A percentile compares a stretch with the other conserved stretches of the same genome.
phyloP scores from a whole-genome alignment of 805 yeast species.

The Teunomyces barrocoloradensis region DNA sequence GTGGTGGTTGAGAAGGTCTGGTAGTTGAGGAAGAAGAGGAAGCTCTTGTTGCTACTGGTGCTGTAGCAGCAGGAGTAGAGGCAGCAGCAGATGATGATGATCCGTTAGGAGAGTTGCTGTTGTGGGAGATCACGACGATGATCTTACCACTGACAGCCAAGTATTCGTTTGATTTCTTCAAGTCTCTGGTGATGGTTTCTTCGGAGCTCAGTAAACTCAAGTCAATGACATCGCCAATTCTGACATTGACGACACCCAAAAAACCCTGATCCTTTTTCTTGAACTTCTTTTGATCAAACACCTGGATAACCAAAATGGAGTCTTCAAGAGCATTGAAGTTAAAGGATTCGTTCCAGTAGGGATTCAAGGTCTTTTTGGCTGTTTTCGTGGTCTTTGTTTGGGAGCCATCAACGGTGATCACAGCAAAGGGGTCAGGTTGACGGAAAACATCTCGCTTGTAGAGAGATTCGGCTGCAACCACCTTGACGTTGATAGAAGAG shows the following conservation, averaged over 20 bases:
- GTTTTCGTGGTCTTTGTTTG: conserved; percentile 95
- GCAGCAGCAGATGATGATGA: conserved; percentile 9
- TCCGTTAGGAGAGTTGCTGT: conserved; percentile 10
- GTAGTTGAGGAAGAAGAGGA: conserved; percentile 12
- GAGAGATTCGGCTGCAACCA: conserved; percentile 94
- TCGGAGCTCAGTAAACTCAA: conserved; percentile 49
- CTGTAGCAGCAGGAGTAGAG: conserved; percentile 16
- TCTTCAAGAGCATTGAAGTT: conserved; percentile 74
- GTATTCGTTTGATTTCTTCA: conserved; percentile 88
- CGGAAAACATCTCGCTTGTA: conserved; percentile 94
- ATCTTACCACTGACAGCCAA: conserved; percentile 91
- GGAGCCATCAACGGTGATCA: conserved; percentile 93
- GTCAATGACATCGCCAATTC: conserved; percentile 86
- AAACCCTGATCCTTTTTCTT: conserved; percentile 98
- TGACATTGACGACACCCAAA: conserved; percentile 89
- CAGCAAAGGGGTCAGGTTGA: conserved; percentile 98
- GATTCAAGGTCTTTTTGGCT: conserved; percentile 89
- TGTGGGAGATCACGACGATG: conserved; percentile 68
- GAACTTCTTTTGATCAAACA: conserved; percentile 95
- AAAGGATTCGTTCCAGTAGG: conserved; percentile 96
- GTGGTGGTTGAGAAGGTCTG: conserved; percentile 9
- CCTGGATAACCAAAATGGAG: conserved; percentile 86
- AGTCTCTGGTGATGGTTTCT: conserved; percentile 89
- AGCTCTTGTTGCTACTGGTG: conserved; percentile 18
- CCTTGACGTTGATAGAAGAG: conserved; percentile 54